Conservation (phyloP, 2,329 filamentous ascomycete species). For the Paecilomyces dactylethromorphus region DNA sequence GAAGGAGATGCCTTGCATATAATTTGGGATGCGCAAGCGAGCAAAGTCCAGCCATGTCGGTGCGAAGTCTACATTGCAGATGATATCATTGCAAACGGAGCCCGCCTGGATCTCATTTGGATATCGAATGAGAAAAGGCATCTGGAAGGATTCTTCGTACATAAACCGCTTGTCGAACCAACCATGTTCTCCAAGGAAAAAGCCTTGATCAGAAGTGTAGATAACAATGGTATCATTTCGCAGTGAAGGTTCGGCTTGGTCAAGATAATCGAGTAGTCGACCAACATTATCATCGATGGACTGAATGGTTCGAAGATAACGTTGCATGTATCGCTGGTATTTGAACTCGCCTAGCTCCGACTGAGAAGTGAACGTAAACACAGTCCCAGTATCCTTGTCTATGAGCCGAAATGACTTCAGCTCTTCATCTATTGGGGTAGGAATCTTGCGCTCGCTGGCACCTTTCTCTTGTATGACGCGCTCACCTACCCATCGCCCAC, state of each 20-base stretch:
- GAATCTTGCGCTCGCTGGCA: slow-evolving; percentile 34
- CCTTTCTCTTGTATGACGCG: slow-evolving; percentile 13
- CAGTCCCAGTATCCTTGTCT: slow-evolving; percentile 40
- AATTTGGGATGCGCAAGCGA: slow-evolving; percentile 33
- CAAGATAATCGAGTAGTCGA: slow-evolving; percentile 42
- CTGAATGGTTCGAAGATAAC: slow-evolving; percentile 49
- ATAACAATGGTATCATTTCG: slow-evolving; percentile 45
- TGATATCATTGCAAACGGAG: slow-evolving; percentile 41
- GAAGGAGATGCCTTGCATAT: slow-evolving; percentile 49
- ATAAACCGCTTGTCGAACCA: slow-evolving; percentile 56
- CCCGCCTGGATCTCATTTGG: slow-evolving; percentile 36
- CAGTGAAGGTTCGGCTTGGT: slow-evolving; percentile 28
- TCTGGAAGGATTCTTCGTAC: slow-evolving; percentile 53
- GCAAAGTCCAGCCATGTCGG: slow-evolving; percentile 46
- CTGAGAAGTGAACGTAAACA: slow-evolving; percentile 39
- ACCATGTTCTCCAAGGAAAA: slow-evolving; percentile 52
- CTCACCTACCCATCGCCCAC: slow-evolving; percentile 35
- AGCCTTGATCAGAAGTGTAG: slow-evolving; percentile 52
- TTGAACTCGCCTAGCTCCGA: slow-evolving; percentile 47
- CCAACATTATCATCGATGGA: slow-evolving; percentile 49
- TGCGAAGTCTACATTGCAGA: slow-evolving; percentile 51
- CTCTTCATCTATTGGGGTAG: slow-evolving; percentile 21
- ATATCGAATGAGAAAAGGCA: slow-evolving; percentile 48
- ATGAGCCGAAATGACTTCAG: slow-evolving; percentile 31
- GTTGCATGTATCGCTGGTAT: slow-evolving; percentile 52